Percentiles rank a stretch among this genome's conserved stretches.
Evolutionary conservation across 768 basidiomycete species (phyloP).

Genomic region (Boletellus ananiceps): DNA sequence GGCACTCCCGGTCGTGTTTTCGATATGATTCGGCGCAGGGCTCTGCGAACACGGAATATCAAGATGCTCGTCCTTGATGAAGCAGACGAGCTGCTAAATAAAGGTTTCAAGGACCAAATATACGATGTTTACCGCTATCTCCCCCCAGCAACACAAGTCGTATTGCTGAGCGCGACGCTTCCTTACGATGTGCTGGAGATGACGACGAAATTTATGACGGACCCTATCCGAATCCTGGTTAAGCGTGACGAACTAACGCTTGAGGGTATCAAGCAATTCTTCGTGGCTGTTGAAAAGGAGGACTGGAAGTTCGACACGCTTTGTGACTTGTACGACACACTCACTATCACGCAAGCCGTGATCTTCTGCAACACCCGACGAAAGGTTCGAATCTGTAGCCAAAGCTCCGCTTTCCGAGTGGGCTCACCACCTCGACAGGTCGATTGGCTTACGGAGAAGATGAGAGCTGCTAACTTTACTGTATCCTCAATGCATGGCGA

Average conservation of each 20-base stretch:
- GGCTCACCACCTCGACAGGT: constrained; percentile 48
- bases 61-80: constrained; percentile 96
- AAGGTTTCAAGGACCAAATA: constrained; percentile 99
- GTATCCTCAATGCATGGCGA: constrained; percentile 96
- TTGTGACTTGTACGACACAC: constrained; percentile 95
- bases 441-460: constrained; percentile 98
- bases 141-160: constrained; percentile 95
- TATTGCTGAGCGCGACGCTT: constrained; percentile 91
- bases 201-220: constrained; percentile 99
- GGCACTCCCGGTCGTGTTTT: constrained; percentile 98
- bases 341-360: constrained; percentile 98
- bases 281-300: constrained; percentile 98
- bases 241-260: constrained; percentile 99
- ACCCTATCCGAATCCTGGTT: constrained; percentile 96
- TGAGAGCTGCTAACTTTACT: constrained; percentile 98
- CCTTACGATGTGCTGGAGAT: constrained; percentile 97
- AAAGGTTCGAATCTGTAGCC: constrained; percentile 55
- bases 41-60: constrained; percentile 92
- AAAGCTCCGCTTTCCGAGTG: neutral
- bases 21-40: constrained; percentile 96
- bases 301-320: constrained; percentile 99
- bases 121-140: constrained; percentile 98
- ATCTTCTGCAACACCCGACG: constrained; percentile 98
- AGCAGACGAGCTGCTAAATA: constrained; percentile 94
- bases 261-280: constrained; percentile 95